A percentile compares a stretch with the other conserved stretches of the same genome.
These are phyloP conservation scores for Pontederia paniculata DNA, from an alignment of 176 grass and related monocot species.

Conservation along the genomic window DNA sequence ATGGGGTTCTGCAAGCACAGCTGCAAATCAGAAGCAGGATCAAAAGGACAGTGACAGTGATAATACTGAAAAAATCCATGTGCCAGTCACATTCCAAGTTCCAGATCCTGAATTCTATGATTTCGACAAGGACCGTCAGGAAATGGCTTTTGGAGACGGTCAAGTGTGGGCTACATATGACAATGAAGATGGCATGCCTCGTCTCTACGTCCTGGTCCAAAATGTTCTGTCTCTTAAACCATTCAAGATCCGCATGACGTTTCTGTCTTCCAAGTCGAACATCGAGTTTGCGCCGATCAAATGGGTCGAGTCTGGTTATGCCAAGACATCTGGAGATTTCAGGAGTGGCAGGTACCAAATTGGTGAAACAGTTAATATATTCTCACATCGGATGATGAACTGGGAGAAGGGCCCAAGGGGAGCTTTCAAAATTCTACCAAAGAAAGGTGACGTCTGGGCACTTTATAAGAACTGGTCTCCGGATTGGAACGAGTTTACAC, in stretches of 20 bases:
- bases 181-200: conserved; percentile 66
- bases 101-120: conserved; percentile 61
- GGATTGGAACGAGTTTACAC: conserved; percentile 49
- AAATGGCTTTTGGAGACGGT: conserved; percentile 44
- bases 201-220: conserved; percentile 82
- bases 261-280: conserved; percentile 67
- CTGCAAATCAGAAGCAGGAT: conserved; percentile 14
- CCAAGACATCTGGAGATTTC: conserved; percentile 65
- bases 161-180: conserved; percentile 68
- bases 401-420: conserved; percentile 47
- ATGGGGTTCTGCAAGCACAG: conserved; percentile 30
- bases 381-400: conserved; percentile 50
- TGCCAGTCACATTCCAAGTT: conserved; percentile 37
- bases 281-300: conserved; percentile 50
- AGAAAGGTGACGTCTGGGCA: conserved; percentile 63
- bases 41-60: not conserved
- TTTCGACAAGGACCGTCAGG: conserved; percentile 58
- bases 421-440: conserved; percentile 48
- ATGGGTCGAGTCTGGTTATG: conserved; percentile 49
- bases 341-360: conserved; percentile 53
- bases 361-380: conserved; percentile 58
- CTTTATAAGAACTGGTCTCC: conserved; percentile 54
- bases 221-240: conserved; percentile 74
- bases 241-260: conserved; percentile 65
- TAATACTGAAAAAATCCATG: not conserved